Base-by-base conservation (phyloP, 2,329 filamentous ascomycete genomes). In the Trichophaea hybrida region DNA sequence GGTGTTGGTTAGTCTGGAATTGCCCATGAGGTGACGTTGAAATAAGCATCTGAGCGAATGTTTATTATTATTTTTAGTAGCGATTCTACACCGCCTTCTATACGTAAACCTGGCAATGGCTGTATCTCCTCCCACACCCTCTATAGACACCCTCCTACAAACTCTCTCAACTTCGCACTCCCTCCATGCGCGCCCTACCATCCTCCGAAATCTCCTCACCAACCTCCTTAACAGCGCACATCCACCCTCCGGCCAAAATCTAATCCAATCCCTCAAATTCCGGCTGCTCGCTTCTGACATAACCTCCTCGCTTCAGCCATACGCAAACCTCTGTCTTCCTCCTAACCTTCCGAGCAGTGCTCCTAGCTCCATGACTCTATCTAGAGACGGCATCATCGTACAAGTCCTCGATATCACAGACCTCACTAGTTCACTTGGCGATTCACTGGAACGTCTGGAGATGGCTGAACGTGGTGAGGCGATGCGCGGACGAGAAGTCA, bases 361-460 rank as follows among this genome's bases (percentile, higher is more conserved):
- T 2, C 71, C 78, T 7, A 76, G 78, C 64, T 80, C 87, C 60
- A 72, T 74, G 3, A 74, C 72, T 0, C 74, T 97, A 0, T 62
- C 74, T 0, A 1, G 3, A 10, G 77, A 76, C 1, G 80, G 87
- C 35, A 76, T 91, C 0, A 76, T 84, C 2, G 84, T 93, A 1
- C 93, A 97, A 71, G 80, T 97, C 0, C 74, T 95, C 1, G 89
- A 94, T 67, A 77, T 97, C 6, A 85, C 94, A 69, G 90, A 97
- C 69, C 78, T 97, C 17, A 79, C 83, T 1, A 78, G 80, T 56
- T 88, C 85, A 67, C 79, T 85, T 55, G 94, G 90, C 88, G 84
- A 88, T 64, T 88, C 96, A 71, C 79, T 95, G 35, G 88, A 96
- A 71, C 82, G 83, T 37, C 80, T 93, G 5, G 86, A 91, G 71